Evolutionary conservation across 1,284 basidiomycete species (phyloP).

Genomic region (Cronartium ribicola): DNA sequence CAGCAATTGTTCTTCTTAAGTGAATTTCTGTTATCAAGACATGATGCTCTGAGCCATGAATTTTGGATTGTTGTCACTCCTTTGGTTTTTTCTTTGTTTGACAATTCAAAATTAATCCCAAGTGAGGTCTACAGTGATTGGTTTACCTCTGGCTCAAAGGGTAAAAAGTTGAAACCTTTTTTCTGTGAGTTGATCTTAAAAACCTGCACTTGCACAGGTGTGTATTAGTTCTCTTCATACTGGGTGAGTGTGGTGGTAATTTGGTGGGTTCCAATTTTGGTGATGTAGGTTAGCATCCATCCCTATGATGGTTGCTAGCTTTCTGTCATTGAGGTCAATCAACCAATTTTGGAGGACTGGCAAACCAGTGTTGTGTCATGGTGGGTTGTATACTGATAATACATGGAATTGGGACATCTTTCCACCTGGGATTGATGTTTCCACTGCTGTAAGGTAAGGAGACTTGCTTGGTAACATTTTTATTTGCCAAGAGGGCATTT

Average conservation of each 20-base stretch:
- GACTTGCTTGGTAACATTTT: neutral
- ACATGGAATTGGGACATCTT: neutral
- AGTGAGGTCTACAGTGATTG: neutral
- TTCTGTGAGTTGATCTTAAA: neutral
- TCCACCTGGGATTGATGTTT: neutral
- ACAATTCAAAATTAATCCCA: neutral
- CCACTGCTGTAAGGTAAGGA: neutral
- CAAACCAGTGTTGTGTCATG: neutral
- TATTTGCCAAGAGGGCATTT: neutral
- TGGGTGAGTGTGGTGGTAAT: neutral
- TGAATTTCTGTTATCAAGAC: neutral
- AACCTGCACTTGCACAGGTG: neutral
- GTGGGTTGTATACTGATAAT: neutral
- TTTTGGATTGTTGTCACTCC: neutral
- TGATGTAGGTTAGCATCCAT: constrained; percentile 26
- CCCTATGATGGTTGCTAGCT: neutral
- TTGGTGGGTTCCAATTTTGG: constrained; percentile 2
- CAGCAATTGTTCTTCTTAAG: neutral
- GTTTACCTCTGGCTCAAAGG: neutral
- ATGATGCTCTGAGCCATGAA: neutral
- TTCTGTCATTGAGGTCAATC: neutral
- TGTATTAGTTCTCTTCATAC: neutral
- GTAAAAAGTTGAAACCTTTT: neutral
- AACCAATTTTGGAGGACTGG: constrained; percentile 4
- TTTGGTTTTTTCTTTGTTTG: neutral